Evolutionary conservation across 495 filamentous ascomycete genomes (phyloP).

Genomic region (Podospora fimiseda): DNA sequence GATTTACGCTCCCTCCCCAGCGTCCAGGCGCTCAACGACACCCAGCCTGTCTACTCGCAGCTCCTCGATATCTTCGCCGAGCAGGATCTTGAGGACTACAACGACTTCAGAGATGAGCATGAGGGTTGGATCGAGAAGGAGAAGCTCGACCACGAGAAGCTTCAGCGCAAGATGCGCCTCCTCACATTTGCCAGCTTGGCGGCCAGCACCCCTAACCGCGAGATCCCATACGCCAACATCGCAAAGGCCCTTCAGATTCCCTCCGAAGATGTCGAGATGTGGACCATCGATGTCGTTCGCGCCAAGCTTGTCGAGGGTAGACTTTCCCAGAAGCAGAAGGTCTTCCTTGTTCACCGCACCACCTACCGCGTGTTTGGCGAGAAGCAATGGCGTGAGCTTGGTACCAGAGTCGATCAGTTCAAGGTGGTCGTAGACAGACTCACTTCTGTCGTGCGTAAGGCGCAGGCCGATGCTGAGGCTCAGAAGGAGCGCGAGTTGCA

Average conservation of each 20-base stretch:
- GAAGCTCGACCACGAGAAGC: slow-evolving; percentile 53
- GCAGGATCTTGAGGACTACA: slow-evolving; percentile 88
- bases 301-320: slow-evolving; percentile 92
- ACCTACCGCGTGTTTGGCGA: slow-evolving; percentile 94
- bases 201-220: slow-evolving; percentile 70
- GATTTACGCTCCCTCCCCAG: slow-evolving; percentile 81
- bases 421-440: slow-evolving; percentile 69
- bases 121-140: slow-evolving; percentile 72
- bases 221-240: slow-evolving; percentile 79
- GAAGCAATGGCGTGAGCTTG: slow-evolving; percentile 96
- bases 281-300: slow-evolving; percentile 97
- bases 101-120: slow-evolving; percentile 82
- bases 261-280: slow-evolving; percentile 81
- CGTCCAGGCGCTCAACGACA: slow-evolving; percentile 77
- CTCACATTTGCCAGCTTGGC: slow-evolving; percentile 87
- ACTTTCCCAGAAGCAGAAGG: slow-evolving; percentile 79
- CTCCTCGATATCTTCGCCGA: slow-evolving; percentile 92
- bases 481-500: slow-evolving; percentile 55
- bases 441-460: slow-evolving; percentile 63
- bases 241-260: slow-evolving; percentile 75
- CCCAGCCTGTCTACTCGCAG: slow-evolving; percentile 76
- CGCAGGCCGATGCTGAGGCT: slow-evolving; percentile 60
- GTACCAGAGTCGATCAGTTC: slow-evolving; percentile 83
- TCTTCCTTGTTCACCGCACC: slow-evolving; percentile 89
- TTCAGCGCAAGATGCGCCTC: slow-evolving; percentile 87